A percentile compares a stretch with the other conserved stretches of the same genome.
These are phyloP conservation scores for Sedum album DNA, from an alignment of 164 flowering plant genomes.

Conservation along the genomic window DNA sequence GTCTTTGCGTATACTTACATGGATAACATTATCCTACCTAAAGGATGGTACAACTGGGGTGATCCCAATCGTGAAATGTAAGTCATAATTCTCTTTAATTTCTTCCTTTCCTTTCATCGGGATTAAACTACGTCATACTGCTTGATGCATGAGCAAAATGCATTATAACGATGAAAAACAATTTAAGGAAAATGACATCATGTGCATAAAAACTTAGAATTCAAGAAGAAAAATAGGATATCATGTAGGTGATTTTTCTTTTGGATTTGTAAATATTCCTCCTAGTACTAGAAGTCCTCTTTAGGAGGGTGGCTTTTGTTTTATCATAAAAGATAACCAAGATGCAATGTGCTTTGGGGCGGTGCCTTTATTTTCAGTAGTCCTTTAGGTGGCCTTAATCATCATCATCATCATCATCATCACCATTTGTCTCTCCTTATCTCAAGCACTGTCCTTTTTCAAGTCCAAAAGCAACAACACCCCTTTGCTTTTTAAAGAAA, in stretches of 20 bases:
- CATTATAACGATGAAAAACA: too few species aligned
- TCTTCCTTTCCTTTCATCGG: neutral
- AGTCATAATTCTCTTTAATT: conserved; percentile 15
- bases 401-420: too few species aligned
- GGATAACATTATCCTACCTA: conserved; percentile 88
- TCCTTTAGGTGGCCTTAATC: neutral
- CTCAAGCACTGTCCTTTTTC: too few species aligned
- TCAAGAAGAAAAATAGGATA: too few species aligned
- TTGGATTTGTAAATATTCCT: neutral
- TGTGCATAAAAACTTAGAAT: too few species aligned
- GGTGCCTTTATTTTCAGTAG: neutral
- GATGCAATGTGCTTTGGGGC: neutral
- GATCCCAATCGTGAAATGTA: conserved; percentile 79
- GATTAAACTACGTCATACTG: too few species aligned
- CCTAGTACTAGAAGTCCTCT: neutral
- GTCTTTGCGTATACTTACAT: conserved; percentile 89
- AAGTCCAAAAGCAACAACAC: too few species aligned
- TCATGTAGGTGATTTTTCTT: too few species aligned
- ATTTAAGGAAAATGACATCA: too few species aligned
- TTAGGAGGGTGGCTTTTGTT: neutral
- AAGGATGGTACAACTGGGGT: conserved; percentile 98
- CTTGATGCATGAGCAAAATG: neutral
- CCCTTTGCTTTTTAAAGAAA: too few species aligned
- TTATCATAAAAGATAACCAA: neutral
- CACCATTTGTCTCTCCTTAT: neutral